Evolutionary conservation across 108 stramenopile species (phyloP).

Genomic region (Skeletonema tropicum): DNA sequence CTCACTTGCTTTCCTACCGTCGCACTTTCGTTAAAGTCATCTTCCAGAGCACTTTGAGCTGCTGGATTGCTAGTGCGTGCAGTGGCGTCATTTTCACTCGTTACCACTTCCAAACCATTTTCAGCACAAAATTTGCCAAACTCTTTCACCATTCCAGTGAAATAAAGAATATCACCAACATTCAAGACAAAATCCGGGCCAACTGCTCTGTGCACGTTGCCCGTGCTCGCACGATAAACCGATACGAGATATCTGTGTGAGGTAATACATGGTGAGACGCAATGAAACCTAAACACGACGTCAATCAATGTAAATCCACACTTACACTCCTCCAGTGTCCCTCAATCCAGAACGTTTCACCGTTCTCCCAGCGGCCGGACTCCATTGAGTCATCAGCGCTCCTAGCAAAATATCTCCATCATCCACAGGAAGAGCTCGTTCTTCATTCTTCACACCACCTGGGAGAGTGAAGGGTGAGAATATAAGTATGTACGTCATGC

Average conservation of each 20-base stretch:
- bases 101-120: slow-evolving; percentile 84
- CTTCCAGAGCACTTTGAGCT: neutral
- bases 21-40: too few relatives aligned
- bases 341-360: slow-evolving; percentile 79
- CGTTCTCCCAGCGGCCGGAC: slow-evolving; percentile 73
- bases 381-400: slow-evolving; percentile 77
- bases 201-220: slow-evolving; percentile 86
- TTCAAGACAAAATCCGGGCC: slow-evolving; percentile 88
- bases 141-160: slow-evolving; percentile 84
- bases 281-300: neutral
- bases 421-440: slow-evolving; percentile 22
- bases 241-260: slow-evolving; percentile 80
- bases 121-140: slow-evolving; percentile 85
- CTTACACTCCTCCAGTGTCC: slow-evolving; percentile 52
- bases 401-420: slow-evolving; percentile 73
- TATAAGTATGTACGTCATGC: slow-evolving; percentile 76
- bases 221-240: slow-evolving; percentile 83
- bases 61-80: neutral
- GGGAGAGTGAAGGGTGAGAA: slow-evolving; percentile 72
- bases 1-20: slow-evolving; percentile 9
- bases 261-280: neutral
- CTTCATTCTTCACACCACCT: slow-evolving; percentile 42
- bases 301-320: neutral
- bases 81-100: slow-evolving; percentile 60
- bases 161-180: slow-evolving; percentile 85